phyloP scores from a whole-genome alignment of 2,329 filamentous ascomycete species.

The Exserohilum rostratum region DNA sequence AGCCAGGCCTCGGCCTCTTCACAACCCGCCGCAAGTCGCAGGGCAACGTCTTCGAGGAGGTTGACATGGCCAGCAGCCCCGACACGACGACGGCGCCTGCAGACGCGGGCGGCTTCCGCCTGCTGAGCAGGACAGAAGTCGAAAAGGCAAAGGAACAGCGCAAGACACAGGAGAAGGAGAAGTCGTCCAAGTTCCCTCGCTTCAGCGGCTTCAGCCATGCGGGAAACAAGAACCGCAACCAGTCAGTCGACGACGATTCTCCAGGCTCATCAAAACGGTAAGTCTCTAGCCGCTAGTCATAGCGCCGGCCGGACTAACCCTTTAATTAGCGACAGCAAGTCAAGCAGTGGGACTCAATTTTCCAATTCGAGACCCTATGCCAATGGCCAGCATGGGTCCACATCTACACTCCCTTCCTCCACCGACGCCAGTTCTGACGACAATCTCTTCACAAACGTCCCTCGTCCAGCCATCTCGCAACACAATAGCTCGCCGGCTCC shows the following conservation, averaged over 20 bases:
- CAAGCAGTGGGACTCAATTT: constrained; percentile 48
- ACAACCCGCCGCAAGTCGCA: constrained; percentile 47
- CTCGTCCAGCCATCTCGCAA: constrained; percentile 38
- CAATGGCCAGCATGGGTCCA: constrained; percentile 45
- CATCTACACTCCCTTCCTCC: constrained; percentile 50
- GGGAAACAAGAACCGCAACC: constrained; percentile 41
- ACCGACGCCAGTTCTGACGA: constrained; percentile 47
- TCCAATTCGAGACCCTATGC: constrained; percentile 44
- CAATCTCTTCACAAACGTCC: constrained; percentile 44
- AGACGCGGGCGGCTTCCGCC: constrained; percentile 41
- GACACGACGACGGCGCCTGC: constrained; percentile 25
- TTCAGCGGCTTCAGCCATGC: constrained; percentile 41
- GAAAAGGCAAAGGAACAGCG: constrained; percentile 34
- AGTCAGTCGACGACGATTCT: constrained; percentile 46
- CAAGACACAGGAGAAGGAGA: constrained; percentile 40
- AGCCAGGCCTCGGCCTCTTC: constrained; percentile 42
- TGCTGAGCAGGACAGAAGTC: constrained; percentile 43
- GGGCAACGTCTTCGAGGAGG: constrained; percentile 44
- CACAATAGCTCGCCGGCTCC: constrained; percentile 39
- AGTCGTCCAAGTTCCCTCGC: constrained; percentile 41
- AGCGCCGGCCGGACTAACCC: constrained; percentile 36
- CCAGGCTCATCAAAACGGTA: constrained; percentile 47
- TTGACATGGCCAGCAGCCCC: constrained; percentile 26
- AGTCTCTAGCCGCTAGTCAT: constrained; percentile 26
- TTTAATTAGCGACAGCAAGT: constrained; percentile 48